Conservation (phyloP, 176 grass and related monocot genomes). For the Elaeis guineensis region DNA sequence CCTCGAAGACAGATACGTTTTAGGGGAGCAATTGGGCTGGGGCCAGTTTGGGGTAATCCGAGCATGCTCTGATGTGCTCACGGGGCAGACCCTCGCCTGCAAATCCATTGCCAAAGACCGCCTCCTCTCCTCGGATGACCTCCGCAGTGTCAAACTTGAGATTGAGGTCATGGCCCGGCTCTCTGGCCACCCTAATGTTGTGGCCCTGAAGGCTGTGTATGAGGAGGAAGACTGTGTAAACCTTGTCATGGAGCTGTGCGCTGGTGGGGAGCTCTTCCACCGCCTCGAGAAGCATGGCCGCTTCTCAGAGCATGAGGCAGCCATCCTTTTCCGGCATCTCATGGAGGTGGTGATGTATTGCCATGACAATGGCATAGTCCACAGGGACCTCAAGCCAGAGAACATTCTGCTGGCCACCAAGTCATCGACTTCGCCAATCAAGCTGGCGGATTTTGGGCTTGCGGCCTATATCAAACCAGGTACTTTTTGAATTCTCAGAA, state of each 20-base stretch:
- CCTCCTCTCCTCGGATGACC: slow-evolving; percentile 62
- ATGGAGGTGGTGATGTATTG: slow-evolving; percentile 91
- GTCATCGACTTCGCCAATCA: slow-evolving; percentile 58
- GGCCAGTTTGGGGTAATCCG: slow-evolving; percentile 96
- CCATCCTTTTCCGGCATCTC: slow-evolving; percentile 58
- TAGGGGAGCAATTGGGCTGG: slow-evolving; percentile 74
- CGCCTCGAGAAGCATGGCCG: slow-evolving; percentile 62
- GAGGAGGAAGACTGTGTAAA: slow-evolving; percentile 79
- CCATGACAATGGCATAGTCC: slow-evolving; percentile 80
- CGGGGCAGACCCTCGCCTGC: slow-evolving; percentile 67
- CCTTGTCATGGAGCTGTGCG: slow-evolving; percentile 97
- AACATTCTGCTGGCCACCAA: slow-evolving; percentile 91
- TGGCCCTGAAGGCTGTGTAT: slow-evolving; percentile 84
- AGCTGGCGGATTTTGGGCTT: slow-evolving; percentile 83
- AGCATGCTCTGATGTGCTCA: slow-evolving; percentile 76
- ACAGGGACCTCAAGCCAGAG: slow-evolving; percentile 93
- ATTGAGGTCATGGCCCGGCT: slow-evolving; percentile 93
- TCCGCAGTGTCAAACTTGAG: slow-evolving; percentile 72
- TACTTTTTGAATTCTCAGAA: slow-evolving; percentile 24
- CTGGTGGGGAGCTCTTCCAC: slow-evolving; percentile 87
- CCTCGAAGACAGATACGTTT: slow-evolving; percentile 71
- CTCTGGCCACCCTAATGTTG: slow-evolving; percentile 86
- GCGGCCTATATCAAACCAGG: slow-evolving; percentile 81
- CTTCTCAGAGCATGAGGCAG: slow-evolving; percentile 75
- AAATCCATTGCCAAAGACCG: slow-evolving; percentile 95